Conservation (phyloP, 176 grass and related monocot species). For the Thinopyrum elongatum region DNA sequence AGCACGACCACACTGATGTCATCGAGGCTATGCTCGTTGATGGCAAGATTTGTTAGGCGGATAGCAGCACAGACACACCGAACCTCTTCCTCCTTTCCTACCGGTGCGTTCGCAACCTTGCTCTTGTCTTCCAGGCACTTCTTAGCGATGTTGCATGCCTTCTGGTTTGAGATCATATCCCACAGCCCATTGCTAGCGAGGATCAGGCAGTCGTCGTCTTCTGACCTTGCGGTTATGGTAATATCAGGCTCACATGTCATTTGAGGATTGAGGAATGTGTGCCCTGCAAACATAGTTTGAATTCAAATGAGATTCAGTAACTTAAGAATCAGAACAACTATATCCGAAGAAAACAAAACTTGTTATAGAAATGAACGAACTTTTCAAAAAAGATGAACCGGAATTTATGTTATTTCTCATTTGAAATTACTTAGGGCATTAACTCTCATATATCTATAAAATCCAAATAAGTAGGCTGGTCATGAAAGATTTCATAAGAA, state of each 20-base stretch:
- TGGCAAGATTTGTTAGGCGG: slow-evolving; percentile 50
- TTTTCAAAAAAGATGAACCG: background rate
- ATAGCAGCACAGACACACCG: slow-evolving; percentile 49
- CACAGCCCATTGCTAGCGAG: slow-evolving; percentile 76
- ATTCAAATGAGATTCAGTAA: background rate
- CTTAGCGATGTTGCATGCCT: slow-evolving; percentile 48
- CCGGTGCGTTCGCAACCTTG: background rate
- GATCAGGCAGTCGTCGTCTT: slow-evolving; percentile 57
- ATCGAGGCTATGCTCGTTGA: slow-evolving; percentile 42
- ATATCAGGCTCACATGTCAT: slow-evolving; percentile 70
- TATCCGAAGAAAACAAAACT: background rate
- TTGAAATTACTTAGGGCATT: background rate
- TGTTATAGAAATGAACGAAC: background rate
- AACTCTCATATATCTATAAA: background rate
- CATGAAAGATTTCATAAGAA: background rate
- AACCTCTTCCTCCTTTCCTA: slow-evolving; percentile 16
- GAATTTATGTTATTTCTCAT: background rate
- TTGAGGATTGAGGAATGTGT: slow-evolving; percentile 54
- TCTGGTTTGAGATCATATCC: slow-evolving; percentile 62
- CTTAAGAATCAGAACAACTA: background rate
- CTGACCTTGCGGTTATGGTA: slow-evolving; percentile 29
- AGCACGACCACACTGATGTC: slow-evolving; percentile 72
- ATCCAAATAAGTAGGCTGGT: background rate
- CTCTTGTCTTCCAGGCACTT: slow-evolving; percentile 50
- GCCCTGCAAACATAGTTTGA: slow-evolving; percentile 28